A percentile compares a stretch with the other conserved stretches of the same genome.
Conservation (phyloP, 345 rosid genomes). For the Salix viminalis region DNA sequence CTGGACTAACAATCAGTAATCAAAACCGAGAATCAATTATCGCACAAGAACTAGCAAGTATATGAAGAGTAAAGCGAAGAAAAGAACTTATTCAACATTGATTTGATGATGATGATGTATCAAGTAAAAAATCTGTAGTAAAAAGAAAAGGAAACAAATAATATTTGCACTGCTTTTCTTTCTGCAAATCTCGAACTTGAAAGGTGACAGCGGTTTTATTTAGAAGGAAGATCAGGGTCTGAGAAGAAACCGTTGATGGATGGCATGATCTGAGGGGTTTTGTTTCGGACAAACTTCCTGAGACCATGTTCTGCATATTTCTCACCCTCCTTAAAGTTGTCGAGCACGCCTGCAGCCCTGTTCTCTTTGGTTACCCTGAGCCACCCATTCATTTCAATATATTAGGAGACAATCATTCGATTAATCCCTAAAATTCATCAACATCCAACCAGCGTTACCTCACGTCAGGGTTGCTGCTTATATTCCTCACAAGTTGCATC, state of each 20-base stretch:
- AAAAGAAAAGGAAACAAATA: neutral
- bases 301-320: slow-evolving; percentile 47
- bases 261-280: slow-evolving; percentile 53
- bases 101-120: neutral
- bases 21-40: neutral
- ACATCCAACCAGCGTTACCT: slow-evolving; percentile 29
- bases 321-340: slow-evolving; percentile 53
- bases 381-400: neutral
- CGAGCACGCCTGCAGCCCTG: slow-evolving; percentile 54
- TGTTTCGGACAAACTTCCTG: slow-evolving; percentile 43
- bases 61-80: neutral
- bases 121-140: too few relatives aligned
- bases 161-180: neutral
- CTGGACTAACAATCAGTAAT: neutral
- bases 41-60: neutral
- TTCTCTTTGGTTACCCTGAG: slow-evolving; percentile 40
- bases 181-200: neutral
- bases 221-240: slow-evolving; percentile 33
- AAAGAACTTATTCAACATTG: neutral
- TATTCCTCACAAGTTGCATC: slow-evolving; percentile 52
- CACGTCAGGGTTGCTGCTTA: slow-evolving; percentile 52
- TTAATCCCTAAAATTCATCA: neutral
- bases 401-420: too few relatives aligned
- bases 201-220: neutral
- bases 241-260: slow-evolving; percentile 59